A percentile compares a stretch with the other conserved stretches of the same genome.
Conservation (phyloP, 495 filamentous ascomycete species). For the Lasiosphaeria hispida region DNA sequence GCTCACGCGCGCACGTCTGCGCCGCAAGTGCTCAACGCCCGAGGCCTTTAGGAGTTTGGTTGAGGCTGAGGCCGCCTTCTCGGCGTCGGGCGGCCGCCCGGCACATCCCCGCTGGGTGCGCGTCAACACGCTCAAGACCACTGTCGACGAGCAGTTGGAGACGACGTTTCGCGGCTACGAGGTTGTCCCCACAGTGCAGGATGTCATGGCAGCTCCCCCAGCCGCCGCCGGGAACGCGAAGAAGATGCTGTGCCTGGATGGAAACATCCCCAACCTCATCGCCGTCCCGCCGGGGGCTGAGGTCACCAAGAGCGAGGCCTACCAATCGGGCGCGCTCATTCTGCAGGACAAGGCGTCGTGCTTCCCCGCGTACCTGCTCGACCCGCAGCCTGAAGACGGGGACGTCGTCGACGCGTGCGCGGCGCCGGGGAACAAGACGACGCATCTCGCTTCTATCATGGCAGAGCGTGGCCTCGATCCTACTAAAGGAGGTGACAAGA, state of each 20-base stretch:
- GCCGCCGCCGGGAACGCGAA: conserved; percentile 10
- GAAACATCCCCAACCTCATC: conserved; percentile 77
- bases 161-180: conserved; percentile 64
- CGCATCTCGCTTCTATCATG: conserved; percentile 79
- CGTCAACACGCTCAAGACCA: conserved; percentile 75
- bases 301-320: conserved; percentile 66
- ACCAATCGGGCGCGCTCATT: conserved; percentile 73
- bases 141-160: conserved; percentile 62
- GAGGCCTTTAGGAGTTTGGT: conserved; percentile 61
- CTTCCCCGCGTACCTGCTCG: conserved; percentile 84
- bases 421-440: conserved; percentile 96
- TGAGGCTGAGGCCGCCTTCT: conserved; percentile 33
- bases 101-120: conserved; percentile 81
- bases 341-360: conserved; percentile 96
- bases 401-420: conserved; percentile 87
- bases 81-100: conserved; percentile 21
- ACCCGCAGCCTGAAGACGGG: conserved; percentile 57
- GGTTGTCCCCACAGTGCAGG: conserved; percentile 45
- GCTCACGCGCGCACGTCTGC: conserved; percentile 72
- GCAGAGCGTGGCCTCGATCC: conserved; percentile 14
- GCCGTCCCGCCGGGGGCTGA: conserved; percentile 69
- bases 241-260: conserved; percentile 58
- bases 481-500: not conserved
- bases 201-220: conserved; percentile 29
- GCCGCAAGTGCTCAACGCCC: conserved; percentile 62